Percentiles rank a stretch among this genome's conserved stretches.
Evolutionary conservation across 2,329 filamentous ascomycete genomes (phyloP).

Genomic region (Plectosphaerella plurivora): DNA sequence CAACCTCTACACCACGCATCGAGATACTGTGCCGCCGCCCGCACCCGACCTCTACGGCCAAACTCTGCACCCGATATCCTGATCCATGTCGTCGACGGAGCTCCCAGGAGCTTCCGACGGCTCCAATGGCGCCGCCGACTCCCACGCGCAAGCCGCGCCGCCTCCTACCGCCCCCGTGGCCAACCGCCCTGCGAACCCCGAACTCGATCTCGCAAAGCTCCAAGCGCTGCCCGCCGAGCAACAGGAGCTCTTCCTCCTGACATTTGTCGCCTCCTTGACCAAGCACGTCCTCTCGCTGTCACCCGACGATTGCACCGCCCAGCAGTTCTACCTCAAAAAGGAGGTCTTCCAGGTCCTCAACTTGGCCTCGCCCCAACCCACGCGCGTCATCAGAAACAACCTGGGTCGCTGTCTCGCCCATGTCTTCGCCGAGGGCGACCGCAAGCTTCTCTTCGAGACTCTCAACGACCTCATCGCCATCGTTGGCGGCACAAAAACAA

Average conservation of each 20-base stretch:
- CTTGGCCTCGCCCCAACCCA: slow-evolving; percentile 74
- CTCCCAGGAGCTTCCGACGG: slow-evolving; percentile 29
- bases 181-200: slow-evolving; percentile 52
- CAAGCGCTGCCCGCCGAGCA: slow-evolving; percentile 88
- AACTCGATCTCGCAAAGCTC: slow-evolving; percentile 87
- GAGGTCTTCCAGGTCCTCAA: slow-evolving; percentile 92
- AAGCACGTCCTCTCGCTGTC: slow-evolving; percentile 73
- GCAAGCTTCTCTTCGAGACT: slow-evolving; percentile 89
- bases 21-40: slow-evolving; percentile 1
- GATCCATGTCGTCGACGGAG: slow-evolving; percentile 29
- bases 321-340: slow-evolving; percentile 89
- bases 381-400: slow-evolving; percentile 85
- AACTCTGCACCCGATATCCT: neutral
- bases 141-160: slow-evolving; percentile 12
- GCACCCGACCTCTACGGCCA: neutral
- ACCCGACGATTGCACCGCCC: slow-evolving; percentile 75
- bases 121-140: slow-evolving; percentile 22
- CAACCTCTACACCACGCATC: neutral
- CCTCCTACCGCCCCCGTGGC: slow-evolving; percentile 25
- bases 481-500: slow-evolving; percentile 67
- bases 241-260: slow-evolving; percentile 90
- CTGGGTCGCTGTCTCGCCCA: slow-evolving; percentile 78
- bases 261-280: slow-evolving; percentile 77
- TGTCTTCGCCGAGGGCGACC: slow-evolving; percentile 79
- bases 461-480: slow-evolving; percentile 81